Percentiles rank a stretch among this genome's conserved stretches.
Conservation (phyloP, 805 yeast genomes). For the Metschnikowia dekortorum region DNA sequence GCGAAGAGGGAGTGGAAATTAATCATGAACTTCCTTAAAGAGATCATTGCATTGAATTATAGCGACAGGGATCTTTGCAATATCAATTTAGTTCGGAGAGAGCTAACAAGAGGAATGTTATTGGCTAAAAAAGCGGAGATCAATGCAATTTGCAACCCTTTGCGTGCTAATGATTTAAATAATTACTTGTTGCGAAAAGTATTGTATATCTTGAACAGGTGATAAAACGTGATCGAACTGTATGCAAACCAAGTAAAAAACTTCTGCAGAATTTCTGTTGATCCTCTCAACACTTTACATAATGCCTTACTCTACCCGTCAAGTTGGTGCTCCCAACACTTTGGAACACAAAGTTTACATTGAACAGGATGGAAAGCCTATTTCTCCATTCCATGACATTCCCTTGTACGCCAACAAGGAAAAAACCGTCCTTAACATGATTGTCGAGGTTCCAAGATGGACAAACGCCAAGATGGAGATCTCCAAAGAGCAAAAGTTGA, state of each 20-base stretch:
- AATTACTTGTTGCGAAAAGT: conserved; percentile 14
- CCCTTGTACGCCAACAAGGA: conserved; percentile 88
- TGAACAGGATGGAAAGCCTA: conserved; percentile 89
- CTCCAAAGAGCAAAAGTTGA: conserved; percentile 49
- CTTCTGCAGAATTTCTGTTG: conserved; percentile 7
- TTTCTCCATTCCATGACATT: conserved; percentile 85
- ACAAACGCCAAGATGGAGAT: conserved; percentile 81
- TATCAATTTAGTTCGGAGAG: conserved; percentile 27
- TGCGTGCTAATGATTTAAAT: conserved; percentile 6
- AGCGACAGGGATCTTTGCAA: not conserved
- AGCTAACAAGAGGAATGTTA: conserved; percentile 50
- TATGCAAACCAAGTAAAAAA: conserved; percentile 14
- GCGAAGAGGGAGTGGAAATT: conserved; percentile 12
- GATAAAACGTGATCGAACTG: conserved; percentile 13
- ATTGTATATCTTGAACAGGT: conserved; percentile 6
- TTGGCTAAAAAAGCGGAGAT: conserved; percentile 55
- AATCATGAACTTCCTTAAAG: conserved; percentile 9
- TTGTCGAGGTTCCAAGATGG: conserved; percentile 57
- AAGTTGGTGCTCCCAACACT: conserved; percentile 93
- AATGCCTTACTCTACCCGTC: conserved; percentile 85
- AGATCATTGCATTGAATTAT: not conserved
- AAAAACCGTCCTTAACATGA: conserved; percentile 32
- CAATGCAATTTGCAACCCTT: conserved; percentile 33
- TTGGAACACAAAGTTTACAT: conserved; percentile 87
- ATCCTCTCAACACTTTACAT: conserved; percentile 1